Base-by-base conservation (phyloP, 2,329 filamentous ascomycete species). In the Pseudocercospora pini-densiflorae region DNA sequence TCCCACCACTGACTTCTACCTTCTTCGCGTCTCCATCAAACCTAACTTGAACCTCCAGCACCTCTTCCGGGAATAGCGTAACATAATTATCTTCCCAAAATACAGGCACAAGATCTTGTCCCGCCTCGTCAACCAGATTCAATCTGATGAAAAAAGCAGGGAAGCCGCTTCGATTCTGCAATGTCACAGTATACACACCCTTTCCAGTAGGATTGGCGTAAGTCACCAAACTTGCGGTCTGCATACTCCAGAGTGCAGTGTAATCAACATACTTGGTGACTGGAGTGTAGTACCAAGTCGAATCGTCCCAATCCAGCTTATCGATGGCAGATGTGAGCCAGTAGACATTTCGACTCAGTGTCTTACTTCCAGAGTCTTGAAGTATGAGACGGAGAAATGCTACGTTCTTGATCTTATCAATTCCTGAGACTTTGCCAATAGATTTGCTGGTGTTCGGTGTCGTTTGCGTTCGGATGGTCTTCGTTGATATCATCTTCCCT, bases 1-100 rank as follows among this genome's bases (percentile, higher is more conserved):
- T 66, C 7, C 36, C 29, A 16, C 64, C 64, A 59, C 60, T 66
- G 19, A 66, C 54, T 54, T 66, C 53, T 5, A 66, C 60, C 33
- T n/a, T 24, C 27, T 6, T 45, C 16, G 21, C 59, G 9, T 57
- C 16, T n/a, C 21, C 29, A 0, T 24, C 53, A 19, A 61, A 61
- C n/a, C 43, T 58, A 23, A 65, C 5, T 2, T 21, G 31, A 5
- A 66, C 1, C 5, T 31, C 27, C 27, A 66, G 16, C 19, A 55
- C 40, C 45, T 66, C 64, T 16, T 27, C 27, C 5, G 64, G 64
- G 23, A 40, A 63, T 23, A 66, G 27, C 12, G 51, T 66, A 8
- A 66, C 54, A 60, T 66, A 66, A 24, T 66, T 66, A 45, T 66
- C 60, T 6, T 61, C 45, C 64, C 64, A 66, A 12, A 33, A 40